These are phyloP conservation scores for Eucalyptus pumila DNA, from an alignment of 345 rosid genomes.

Conservation along the genomic window DNA sequence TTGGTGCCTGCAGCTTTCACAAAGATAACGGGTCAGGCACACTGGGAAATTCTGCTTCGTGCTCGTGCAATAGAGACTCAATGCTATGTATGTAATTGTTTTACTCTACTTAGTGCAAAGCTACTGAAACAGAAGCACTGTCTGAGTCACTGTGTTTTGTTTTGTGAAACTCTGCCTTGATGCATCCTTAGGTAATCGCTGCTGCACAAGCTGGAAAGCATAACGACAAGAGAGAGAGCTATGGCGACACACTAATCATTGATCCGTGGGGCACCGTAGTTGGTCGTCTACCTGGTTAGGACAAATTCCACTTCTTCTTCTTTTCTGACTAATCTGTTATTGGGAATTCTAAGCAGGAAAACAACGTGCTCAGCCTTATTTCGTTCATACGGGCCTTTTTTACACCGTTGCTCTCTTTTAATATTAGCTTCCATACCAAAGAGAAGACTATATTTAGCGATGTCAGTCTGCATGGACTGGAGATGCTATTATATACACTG, in stretches of 20 bases:
- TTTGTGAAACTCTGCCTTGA: background rate
- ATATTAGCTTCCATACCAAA: background rate
- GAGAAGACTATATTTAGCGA: background rate
- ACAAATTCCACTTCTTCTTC: background rate
- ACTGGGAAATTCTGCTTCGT: constrained; percentile 94
- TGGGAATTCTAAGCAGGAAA: background rate
- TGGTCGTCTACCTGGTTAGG: constrained; percentile 67
- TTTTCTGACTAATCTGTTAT: background rate
- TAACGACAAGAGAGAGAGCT: constrained; percentile 76
- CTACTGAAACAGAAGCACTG: background rate
- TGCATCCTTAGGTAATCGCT: constrained; percentile 55
- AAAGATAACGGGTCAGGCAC: constrained; percentile 75
- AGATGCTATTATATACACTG: background rate
- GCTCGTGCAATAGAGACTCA: constrained; percentile 94
- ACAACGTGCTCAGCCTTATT: background rate
- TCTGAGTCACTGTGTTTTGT: background rate
- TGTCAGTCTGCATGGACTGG: background rate
- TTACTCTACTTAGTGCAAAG: background rate
- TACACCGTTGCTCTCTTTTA: background rate
- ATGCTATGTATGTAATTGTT: constrained; percentile 54
- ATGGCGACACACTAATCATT: constrained; percentile 73
- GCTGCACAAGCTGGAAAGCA: constrained; percentile 89
- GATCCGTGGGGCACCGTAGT: constrained; percentile 90
- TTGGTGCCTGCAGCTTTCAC: constrained; percentile 92
- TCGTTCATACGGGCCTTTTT: background rate